Conservation (phyloP, 2,329 filamentous ascomycete genomes). For the Fusarium irregulare region DNA sequence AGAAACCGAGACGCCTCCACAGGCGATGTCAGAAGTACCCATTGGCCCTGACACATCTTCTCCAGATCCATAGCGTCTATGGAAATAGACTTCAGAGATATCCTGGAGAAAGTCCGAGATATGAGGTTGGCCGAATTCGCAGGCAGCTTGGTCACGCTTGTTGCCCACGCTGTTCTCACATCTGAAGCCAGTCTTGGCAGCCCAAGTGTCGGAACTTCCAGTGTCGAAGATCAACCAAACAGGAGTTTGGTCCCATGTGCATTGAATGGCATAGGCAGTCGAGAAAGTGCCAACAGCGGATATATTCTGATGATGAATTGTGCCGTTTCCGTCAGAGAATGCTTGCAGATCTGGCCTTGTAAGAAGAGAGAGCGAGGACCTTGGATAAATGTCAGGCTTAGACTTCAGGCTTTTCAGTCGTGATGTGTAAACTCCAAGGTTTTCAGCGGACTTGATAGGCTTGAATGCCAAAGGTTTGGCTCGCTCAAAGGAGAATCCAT, state of each 20-base stretch:
- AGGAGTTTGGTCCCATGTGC: constrained; percentile 53
- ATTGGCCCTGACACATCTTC: constrained; percentile 61
- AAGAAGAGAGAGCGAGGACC: constrained; percentile 49
- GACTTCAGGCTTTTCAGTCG: constrained; percentile 49
- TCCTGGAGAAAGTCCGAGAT: constrained; percentile 55
- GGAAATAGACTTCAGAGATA: constrained; percentile 58
- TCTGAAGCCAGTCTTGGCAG: constrained; percentile 54
- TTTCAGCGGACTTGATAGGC: constrained; percentile 45
- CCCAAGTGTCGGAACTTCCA: constrained; percentile 65
- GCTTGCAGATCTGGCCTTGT: constrained; percentile 29
- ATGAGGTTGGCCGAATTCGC: constrained; percentile 56
- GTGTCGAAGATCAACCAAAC: constrained; percentile 62
- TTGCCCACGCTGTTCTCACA: constrained; percentile 55
- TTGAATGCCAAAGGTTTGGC: constrained; percentile 46
- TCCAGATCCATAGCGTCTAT: constrained; percentile 60
- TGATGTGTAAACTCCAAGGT: constrained; percentile 48
- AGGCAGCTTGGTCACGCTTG: constrained; percentile 48
- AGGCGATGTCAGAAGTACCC: constrained; percentile 58
- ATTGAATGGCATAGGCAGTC: constrained; percentile 57
- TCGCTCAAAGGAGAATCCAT: constrained; percentile 54
- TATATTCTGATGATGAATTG: constrained; percentile 51
- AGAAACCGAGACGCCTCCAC: constrained; percentile 58
- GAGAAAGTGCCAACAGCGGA: constrained; percentile 53
- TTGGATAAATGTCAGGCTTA: constrained; percentile 26
- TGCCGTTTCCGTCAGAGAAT: constrained; percentile 23